Conservation (phyloP, 2,329 filamentous ascomycete genomes). For the Paecilomyces sp. region DNA sequence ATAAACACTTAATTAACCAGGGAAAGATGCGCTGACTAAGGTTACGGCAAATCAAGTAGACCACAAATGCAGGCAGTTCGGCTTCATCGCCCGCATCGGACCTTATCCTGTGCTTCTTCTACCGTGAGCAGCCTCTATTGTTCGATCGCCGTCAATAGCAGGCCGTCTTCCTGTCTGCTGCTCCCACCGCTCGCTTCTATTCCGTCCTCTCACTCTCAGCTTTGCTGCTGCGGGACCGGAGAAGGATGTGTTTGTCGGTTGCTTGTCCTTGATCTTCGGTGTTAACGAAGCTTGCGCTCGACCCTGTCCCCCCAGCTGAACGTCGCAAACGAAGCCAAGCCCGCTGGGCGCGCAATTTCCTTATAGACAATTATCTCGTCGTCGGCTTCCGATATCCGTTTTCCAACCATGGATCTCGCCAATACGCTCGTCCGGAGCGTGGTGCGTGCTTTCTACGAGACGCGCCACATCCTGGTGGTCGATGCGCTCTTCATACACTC, state of each 20-base stretch:
- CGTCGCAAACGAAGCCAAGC: not conserved
- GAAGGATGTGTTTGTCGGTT: conserved; percentile 5
- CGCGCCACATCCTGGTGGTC: conserved; percentile 72
- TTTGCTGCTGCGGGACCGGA: conserved; percentile 3
- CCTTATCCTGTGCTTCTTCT: not conserved
- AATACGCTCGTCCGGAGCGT: conserved; percentile 80
- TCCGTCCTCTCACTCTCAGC: not conserved
- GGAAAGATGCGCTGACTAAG: not conserved
- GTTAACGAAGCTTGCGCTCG: conserved; percentile 2
- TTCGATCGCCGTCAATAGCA: not conserved
- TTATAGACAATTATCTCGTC: not conserved
- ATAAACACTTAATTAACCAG: too few relatives aligned
- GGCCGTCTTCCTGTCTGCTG: not conserved
- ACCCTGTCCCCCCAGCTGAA: not conserved
- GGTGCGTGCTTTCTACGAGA: conserved; percentile 78
- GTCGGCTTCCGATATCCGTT: not conserved
- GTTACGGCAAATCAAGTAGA: not conserved
- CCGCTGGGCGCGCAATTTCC: not conserved
- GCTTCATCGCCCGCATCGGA: not conserved
- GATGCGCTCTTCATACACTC: conserved; percentile 72
- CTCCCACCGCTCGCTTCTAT: not conserved
- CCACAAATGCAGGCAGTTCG: not conserved
- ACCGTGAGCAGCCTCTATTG: not conserved
- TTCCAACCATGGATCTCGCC: conserved; percentile 52
- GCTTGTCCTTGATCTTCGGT: not conserved